phyloP scores from a whole-genome alignment of 2,329 filamentous ascomycete genomes.

The Leptodontidium sp. region DNA sequence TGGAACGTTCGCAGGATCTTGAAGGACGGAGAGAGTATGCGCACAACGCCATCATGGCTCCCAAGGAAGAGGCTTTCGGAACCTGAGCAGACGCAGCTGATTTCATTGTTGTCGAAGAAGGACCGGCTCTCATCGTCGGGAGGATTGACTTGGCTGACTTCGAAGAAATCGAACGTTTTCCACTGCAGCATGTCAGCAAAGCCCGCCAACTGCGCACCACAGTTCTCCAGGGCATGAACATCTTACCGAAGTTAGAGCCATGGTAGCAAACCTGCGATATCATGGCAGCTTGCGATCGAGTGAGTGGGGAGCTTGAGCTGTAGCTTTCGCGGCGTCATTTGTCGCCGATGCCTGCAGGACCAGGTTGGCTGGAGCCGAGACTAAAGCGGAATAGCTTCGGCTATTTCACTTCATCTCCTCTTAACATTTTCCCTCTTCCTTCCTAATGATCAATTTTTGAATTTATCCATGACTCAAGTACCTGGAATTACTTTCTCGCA shows the following conservation, averaged over 20 bases:
- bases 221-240: not conserved
- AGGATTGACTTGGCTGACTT: slow-evolving; percentile 83
- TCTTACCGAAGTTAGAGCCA: slow-evolving; percentile 43
- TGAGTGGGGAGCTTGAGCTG: slow-evolving; percentile 14
- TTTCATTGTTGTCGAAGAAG: slow-evolving; percentile 83
- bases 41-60: slow-evolving; percentile 83
- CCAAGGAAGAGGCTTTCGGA: slow-evolving; percentile 91
- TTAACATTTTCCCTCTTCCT: too few relatives aligned
- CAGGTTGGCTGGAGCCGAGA: slow-evolving; percentile 3
- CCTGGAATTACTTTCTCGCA: too few relatives aligned
- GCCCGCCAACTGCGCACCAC: not conserved
- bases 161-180: slow-evolving; percentile 99
- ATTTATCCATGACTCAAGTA: too few relatives aligned
- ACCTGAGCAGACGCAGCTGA: slow-evolving; percentile 85
- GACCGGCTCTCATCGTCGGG: slow-evolving; percentile 80
- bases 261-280: slow-evolving; percentile 29
- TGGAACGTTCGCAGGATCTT: slow-evolving; percentile 87
- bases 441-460: too few relatives aligned
- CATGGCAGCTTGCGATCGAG: slow-evolving; percentile 26
- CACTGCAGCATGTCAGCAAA: slow-evolving; percentile 60
- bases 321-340: slow-evolving; percentile 21
- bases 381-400: not conserved
- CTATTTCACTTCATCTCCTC: not conserved
- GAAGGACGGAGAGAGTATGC: slow-evolving; percentile 87
- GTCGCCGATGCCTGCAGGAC: slow-evolving; percentile 16